These are phyloP conservation scores for Starmerella asiatica DNA, from an alignment of 805 yeast genomes.

Conservation along the genomic window DNA sequence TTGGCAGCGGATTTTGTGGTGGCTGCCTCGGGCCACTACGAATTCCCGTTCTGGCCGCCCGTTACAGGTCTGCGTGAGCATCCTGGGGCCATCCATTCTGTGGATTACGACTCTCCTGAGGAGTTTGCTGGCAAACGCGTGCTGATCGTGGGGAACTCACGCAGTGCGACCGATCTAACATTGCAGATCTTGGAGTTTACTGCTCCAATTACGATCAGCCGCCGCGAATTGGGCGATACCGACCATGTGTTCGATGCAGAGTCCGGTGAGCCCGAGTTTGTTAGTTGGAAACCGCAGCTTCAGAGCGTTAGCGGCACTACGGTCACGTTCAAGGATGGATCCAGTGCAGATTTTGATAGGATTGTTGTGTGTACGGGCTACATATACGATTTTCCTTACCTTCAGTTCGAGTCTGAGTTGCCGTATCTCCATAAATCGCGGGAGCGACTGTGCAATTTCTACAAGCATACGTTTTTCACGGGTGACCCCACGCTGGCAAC, in stretches of 20 bases:
- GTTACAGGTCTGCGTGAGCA: constrained; percentile 32
- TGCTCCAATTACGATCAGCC: constrained; percentile 35
- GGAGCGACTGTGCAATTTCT: constrained; percentile 37
- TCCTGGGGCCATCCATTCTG: constrained; percentile 38
- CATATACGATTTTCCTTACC: constrained; percentile 49
- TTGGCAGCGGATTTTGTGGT: constrained; percentile 43
- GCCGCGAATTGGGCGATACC: constrained; percentile 33
- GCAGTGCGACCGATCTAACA: constrained; percentile 64
- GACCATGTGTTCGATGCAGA: constrained; percentile 28
- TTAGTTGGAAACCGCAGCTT: constrained; percentile 27
- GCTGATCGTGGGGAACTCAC: constrained; percentile 57
- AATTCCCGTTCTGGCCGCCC: constrained; percentile 46
- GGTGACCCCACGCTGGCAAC: constrained; percentile 52
- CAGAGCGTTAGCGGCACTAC: constrained; percentile 28
- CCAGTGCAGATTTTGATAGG: constrained; percentile 35
- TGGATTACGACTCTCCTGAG: constrained; percentile 37
- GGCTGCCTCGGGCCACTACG: constrained; percentile 51
- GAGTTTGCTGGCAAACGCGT: constrained; percentile 35
- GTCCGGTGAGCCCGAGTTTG: constrained; percentile 16
- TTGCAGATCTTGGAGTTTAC: constrained; percentile 40
- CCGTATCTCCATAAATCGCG: constrained; percentile 30
- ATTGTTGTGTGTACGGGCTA: constrained; percentile 68
- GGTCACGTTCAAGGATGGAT: constrained; percentile 40
- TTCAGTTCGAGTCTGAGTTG: constrained; percentile 23
- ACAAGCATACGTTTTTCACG: constrained; percentile 44